A percentile compares a stretch with the other conserved stretches of the same genome.
phyloP scores from a whole-genome alignment of 192 early-diverging fungal species.

The Coemansia reversa region DNA sequence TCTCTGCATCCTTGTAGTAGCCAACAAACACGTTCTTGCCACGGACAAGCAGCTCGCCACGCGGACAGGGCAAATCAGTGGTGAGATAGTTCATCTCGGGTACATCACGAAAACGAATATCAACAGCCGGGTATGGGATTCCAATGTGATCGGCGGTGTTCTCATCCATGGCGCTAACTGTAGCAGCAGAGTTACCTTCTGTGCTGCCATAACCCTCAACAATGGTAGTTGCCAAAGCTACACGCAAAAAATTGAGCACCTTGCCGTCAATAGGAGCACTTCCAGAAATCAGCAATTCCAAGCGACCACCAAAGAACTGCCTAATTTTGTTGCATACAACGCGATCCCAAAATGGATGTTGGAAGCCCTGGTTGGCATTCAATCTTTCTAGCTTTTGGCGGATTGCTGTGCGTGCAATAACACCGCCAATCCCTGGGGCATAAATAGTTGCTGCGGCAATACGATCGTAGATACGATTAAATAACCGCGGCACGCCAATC shows the following conservation, averaged over 20 bases:
- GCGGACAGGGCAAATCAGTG: constrained; percentile 73
- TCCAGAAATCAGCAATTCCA: constrained; percentile 63
- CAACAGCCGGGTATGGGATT: constrained; percentile 68
- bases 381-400: constrained; percentile 61
- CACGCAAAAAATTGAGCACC: constrained; percentile 67
- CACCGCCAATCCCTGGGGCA: constrained; percentile 62
- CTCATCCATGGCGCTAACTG: constrained; percentile 32
- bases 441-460: constrained; percentile 61
- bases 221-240: constrained; percentile 59
- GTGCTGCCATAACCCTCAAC: constrained; percentile 58
- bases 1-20: constrained; percentile 77
- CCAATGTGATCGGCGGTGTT: constrained; percentile 69
- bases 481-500: constrained; percentile 83
- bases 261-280: constrained; percentile 69
- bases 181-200: constrained; percentile 41
- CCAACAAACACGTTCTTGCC: constrained; percentile 72
- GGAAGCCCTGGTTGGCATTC: constrained; percentile 53
- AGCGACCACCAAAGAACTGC: constrained; percentile 71
- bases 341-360: constrained; percentile 81
- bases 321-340: constrained; percentile 84
- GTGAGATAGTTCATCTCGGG: constrained; percentile 86
- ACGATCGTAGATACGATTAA: constrained; percentile 89
- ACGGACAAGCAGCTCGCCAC: constrained; percentile 88
- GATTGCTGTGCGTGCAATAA: constrained; percentile 62
- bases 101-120: constrained; percentile 86